Conservation (phyloP, 1,284 basidiomycete genomes). For the Marasmius sp. region DNA sequence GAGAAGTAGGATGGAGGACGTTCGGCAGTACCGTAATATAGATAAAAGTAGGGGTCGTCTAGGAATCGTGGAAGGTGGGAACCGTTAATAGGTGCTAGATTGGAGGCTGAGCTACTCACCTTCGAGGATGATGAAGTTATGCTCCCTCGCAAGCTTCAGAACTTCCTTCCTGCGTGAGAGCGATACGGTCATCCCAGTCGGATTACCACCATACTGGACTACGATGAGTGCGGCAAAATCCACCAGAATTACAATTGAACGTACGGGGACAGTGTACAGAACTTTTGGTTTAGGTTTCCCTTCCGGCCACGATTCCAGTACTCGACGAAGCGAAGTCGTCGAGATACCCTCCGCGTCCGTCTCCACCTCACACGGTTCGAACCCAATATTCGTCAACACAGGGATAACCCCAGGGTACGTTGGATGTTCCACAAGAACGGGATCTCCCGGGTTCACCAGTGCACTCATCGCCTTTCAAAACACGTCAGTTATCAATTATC, state of each 20-base stretch:
- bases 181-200: conserved; percentile 78
- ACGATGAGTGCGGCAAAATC: neutral
- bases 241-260: conserved; percentile 22
- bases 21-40: conserved; percentile 67
- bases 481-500: neutral
- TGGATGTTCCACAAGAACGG: conserved; percentile 66
- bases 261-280: conserved; percentile 81
- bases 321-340: conserved; percentile 60
- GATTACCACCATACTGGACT: conserved; percentile 77
- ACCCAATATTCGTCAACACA: conserved; percentile 55
- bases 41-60: conserved; percentile 82
- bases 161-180: conserved; percentile 77
- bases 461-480: conserved; percentile 19
- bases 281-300: conserved; percentile 76
- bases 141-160: conserved; percentile 70
- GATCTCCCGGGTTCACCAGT: conserved; percentile 63
- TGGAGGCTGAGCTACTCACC: conserved; percentile 38
- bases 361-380: conserved; percentile 68
- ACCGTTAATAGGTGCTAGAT: neutral
- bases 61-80: neutral
- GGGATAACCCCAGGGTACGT: conserved; percentile 67
- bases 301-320: conserved; percentile 76
- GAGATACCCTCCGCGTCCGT: conserved; percentile 80
- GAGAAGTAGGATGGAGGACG: conserved; percentile 78
- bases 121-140: conserved; percentile 86